Percentiles rank a stretch among this genome's conserved stretches.
These are phyloP conservation scores for Hypoxylon lenormandii DNA, from an alignment of 495 filamentous ascomycete genomes.

Conservation along the genomic window DNA sequence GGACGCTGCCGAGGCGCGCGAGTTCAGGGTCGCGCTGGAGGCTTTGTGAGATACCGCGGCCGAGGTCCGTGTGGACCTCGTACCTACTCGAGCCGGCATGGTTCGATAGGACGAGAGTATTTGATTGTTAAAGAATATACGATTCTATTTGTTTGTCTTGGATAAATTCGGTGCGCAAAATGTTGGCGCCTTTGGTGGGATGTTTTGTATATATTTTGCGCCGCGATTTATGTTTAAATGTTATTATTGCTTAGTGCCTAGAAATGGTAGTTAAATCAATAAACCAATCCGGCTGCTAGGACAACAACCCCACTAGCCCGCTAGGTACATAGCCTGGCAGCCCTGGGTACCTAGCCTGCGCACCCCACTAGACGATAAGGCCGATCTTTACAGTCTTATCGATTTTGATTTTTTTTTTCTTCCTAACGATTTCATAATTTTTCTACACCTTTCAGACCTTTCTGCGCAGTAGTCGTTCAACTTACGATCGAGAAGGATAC, in stretches of 20 bases:
- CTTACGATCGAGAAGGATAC: background rate
- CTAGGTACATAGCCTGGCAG: too few species aligned
- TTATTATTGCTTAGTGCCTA: background rate
- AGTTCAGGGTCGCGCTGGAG: conserved; percentile 65
- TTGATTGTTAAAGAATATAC: conserved; percentile 20
- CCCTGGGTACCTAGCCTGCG: too few species aligned
- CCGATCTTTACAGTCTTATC: conserved; percentile 2
- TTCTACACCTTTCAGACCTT: background rate
- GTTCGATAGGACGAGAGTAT: conserved; percentile 28
- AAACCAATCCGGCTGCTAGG: conserved; percentile 40
- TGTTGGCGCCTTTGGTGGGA: background rate
- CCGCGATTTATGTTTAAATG: conserved; percentile 12
- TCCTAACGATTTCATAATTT: background rate
- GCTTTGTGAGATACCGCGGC: conserved; percentile 67
- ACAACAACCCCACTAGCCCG: conserved; percentile 35
- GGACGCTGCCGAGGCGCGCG: conserved; percentile 65
- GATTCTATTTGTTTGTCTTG: conserved; percentile 9
- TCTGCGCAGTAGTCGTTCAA: background rate
- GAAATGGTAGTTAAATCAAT: conserved; percentile 26
- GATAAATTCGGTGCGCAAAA: conserved; percentile 4
- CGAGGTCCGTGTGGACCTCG: conserved; percentile 65
- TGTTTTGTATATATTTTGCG: conserved; percentile 19
- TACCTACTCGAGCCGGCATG: conserved; percentile 73
- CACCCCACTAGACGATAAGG: conserved; percentile 7
- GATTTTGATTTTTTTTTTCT: background rate